Conservation (phyloP, 331 rosid genomes). For the Cydonia oblonga region DNA sequence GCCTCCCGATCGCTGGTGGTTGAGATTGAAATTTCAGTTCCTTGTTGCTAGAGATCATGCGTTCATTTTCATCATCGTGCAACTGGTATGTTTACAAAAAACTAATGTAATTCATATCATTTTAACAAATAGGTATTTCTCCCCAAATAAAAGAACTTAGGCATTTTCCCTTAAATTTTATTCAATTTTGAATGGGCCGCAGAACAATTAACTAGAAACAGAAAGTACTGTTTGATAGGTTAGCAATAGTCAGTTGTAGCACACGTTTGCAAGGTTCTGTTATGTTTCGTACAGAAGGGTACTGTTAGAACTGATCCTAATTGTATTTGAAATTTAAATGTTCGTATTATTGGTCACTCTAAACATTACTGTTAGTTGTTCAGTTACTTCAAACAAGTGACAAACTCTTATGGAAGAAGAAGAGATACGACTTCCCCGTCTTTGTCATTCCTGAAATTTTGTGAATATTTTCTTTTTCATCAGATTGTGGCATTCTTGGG, state of each 20-base stretch:
- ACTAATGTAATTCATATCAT: background rate
- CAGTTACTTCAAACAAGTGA: background rate
- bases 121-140: background rate
- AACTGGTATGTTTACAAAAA: slow-evolving; percentile 47
- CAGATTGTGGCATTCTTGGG: slow-evolving; percentile 97
- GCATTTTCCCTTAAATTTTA: background rate
- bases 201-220: background rate
- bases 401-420: background rate
- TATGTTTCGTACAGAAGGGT: background rate
- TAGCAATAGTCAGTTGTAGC: background rate
- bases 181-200: background rate
- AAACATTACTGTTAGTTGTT: background rate
- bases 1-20: slow-evolving; percentile 96
- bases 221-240: background rate
- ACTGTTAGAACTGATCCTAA: background rate
- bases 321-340: background rate
- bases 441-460: slow-evolving; percentile 1
- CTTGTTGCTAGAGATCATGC: slow-evolving; percentile 98
- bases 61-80: slow-evolving; percentile 79
- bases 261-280: background rate
- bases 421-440: background rate
- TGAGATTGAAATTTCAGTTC: slow-evolving; percentile 91
- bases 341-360: background rate
- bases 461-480: slow-evolving; percentile 12
- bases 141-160: background rate